Conservation (phyloP, 768 basidiomycete genomes). For the Mycena kentingensis region DNA sequence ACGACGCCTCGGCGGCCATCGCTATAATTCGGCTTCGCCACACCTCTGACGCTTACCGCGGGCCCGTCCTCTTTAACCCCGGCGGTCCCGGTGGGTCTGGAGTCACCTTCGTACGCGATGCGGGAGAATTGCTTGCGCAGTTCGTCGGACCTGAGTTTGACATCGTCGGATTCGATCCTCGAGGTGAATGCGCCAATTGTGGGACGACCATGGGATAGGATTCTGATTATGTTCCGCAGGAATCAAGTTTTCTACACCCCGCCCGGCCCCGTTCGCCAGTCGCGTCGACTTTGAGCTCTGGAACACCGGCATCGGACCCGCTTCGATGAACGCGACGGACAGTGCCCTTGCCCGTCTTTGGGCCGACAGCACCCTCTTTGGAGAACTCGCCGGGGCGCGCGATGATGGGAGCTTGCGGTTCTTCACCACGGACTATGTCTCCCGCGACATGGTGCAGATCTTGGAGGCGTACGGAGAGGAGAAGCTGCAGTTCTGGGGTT, state of each 20-base stretch:
- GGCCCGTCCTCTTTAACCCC: background rate
- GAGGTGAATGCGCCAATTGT: background rate
- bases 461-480: conserved; percentile 24
- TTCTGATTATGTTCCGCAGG: background rate
- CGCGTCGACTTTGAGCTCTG: no score
- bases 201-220: no score
- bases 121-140: background rate
- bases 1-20: conserved; percentile 15
- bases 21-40: conserved; percentile 21
- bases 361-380: background rate
- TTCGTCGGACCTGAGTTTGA: background rate
- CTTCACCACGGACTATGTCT: background rate
- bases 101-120: background rate
- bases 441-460: conserved; percentile 1
- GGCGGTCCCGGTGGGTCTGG: background rate
- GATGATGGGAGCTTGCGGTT: background rate
- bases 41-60: conserved; percentile 20
- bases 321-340: no score
- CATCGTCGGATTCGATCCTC: background rate
- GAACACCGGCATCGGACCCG: no score
- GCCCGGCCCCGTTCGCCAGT: no score
- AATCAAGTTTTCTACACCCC: background rate
- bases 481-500: conserved; percentile 10
- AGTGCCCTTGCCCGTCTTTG: no score
- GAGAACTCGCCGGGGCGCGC: background rate